These are phyloP conservation scores for Diaporthe aspalathi DNA, from an alignment of 2,329 filamentous ascomycete species.

Conservation along the genomic window DNA sequence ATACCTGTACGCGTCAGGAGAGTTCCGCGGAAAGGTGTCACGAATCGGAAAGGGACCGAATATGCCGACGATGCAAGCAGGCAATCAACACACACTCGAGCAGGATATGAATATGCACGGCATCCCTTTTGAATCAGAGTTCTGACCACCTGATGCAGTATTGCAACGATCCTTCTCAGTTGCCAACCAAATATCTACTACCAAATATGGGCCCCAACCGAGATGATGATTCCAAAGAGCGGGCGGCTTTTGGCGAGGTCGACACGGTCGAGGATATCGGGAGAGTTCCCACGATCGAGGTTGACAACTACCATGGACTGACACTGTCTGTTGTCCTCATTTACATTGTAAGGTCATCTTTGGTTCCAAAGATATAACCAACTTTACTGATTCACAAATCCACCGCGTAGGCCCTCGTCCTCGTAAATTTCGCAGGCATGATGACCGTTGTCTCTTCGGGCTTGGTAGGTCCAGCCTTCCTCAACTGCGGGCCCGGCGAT, in stretches of 20 bases:
- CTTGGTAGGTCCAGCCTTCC: neutral
- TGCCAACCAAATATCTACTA: too few relatives aligned
- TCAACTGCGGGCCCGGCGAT: neutral
- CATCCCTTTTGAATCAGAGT: too few relatives aligned
- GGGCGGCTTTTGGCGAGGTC: neutral
- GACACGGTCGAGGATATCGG: neutral
- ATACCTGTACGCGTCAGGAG: neutral
- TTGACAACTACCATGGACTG: neutral
- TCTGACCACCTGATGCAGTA: too few relatives aligned
- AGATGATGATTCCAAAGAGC: neutral
- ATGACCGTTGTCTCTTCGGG: conserved; percentile 2
- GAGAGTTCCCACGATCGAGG: neutral
- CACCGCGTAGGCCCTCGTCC: neutral
- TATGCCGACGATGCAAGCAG: too few relatives aligned
- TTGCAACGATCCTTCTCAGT: neutral
- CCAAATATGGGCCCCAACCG: neutral
- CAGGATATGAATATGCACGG: neutral
- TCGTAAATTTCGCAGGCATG: conserved; percentile 11
- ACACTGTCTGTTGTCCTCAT: conserved; percentile 4
- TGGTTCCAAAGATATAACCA: too few relatives aligned
- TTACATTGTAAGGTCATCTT: neutral
- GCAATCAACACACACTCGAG: neutral
- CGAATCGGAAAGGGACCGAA: neutral
- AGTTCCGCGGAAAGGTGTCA: neutral
- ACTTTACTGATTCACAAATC: neutral